phyloP scores from a whole-genome alignment of 495 filamentous ascomycete species.

The Daldinia loculata region DNA sequence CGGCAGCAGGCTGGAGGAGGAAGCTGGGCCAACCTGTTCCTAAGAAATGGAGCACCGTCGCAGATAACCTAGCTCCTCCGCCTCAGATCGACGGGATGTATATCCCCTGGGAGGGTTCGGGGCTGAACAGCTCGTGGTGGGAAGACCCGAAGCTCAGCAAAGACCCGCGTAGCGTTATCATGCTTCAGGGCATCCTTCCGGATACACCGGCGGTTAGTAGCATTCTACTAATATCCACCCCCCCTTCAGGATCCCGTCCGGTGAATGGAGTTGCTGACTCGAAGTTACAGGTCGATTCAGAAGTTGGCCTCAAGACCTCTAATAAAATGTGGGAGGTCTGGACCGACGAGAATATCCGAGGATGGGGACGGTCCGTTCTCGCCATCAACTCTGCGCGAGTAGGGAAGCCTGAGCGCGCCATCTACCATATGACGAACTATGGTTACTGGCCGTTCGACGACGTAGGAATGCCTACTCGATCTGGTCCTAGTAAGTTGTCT shows the following conservation, averaged over 20 bases:
- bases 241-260: too few relatives aligned
- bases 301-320: slow-evolving; percentile 44
- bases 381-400: slow-evolving; percentile 51
- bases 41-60: too few relatives aligned
- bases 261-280: neutral
- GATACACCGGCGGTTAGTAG: slow-evolving; percentile 30
- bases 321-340: slow-evolving; percentile 48
- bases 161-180: too few relatives aligned
- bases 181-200: too few relatives aligned
- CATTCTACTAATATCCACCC: too few relatives aligned
- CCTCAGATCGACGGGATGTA: too few relatives aligned
- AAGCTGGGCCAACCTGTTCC: too few relatives aligned
- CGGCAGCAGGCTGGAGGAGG: too few relatives aligned
- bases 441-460: slow-evolving; percentile 51
- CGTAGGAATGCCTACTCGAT: slow-evolving; percentile 52
- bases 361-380: slow-evolving; percentile 53
- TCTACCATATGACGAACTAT: slow-evolving; percentile 48
- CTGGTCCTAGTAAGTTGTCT: slow-evolving; percentile 26
- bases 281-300: slow-evolving; percentile 37
- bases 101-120: too few relatives aligned
- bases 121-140: too few relatives aligned
- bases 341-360: slow-evolving; percentile 51
- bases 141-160: too few relatives aligned
- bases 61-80: too few relatives aligned
- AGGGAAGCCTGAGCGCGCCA: slow-evolving; percentile 47